These are phyloP conservation scores for Rhodomyrtus tomentosa DNA, from an alignment of 345 rosid species.

Conservation along the genomic window DNA sequence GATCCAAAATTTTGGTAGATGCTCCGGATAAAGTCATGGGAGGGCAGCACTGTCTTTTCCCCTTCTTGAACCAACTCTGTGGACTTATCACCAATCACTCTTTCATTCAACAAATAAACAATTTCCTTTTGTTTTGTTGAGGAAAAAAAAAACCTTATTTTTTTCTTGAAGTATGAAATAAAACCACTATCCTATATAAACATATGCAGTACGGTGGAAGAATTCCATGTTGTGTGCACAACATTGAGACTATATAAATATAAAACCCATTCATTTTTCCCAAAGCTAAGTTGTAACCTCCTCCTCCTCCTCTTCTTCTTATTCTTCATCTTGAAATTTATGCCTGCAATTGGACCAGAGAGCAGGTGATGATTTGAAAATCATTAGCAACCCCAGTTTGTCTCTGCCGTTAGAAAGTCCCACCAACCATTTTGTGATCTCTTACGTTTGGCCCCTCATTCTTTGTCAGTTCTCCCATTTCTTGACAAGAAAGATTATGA, in stretches of 20 bases:
- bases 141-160: too few relatives aligned
- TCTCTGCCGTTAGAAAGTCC: not conserved
- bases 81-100: slow-evolving; percentile 1
- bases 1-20: not conserved
- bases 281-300: not conserved
- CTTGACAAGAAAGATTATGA: not conserved
- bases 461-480: not conserved
- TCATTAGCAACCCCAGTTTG: not conserved
- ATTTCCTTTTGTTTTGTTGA: too few relatives aligned
- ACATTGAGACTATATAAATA: not conserved
- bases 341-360: not conserved
- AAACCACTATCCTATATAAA: not conserved
- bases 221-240: not conserved
- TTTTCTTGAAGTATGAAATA: not conserved
- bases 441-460: not conserved
- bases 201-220: not conserved
- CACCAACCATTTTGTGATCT: not conserved
- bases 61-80: slow-evolving; percentile 6
- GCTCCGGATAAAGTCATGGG: slow-evolving; percentile 6
- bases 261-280: not conserved
- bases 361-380: not conserved
- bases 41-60: slow-evolving; percentile 14
- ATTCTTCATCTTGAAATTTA: not conserved
- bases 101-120: not conserved
- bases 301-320: not conserved